These are phyloP conservation scores for Kwoniella mangroviensis DNA, from an alignment of 768 basidiomycete species.

Conservation along the genomic window DNA sequence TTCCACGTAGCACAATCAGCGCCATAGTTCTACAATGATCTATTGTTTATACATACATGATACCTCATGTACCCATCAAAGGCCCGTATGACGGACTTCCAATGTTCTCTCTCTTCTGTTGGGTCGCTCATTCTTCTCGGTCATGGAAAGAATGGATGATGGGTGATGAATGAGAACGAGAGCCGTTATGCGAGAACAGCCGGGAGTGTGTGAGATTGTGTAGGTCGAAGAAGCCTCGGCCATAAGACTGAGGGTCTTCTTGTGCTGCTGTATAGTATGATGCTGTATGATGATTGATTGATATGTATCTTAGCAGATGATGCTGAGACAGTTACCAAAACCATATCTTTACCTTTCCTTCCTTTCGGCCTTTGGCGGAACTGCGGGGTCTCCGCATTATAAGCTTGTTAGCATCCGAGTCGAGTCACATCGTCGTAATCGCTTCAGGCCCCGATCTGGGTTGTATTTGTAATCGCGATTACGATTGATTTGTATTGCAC, in stretches of 20 bases:
- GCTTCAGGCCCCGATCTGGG: no score
- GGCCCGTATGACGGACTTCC: conserved; percentile 73
- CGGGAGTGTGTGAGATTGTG: no score
- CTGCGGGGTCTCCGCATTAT: background rate
- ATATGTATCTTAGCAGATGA: no score
- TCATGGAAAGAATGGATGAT: background rate
- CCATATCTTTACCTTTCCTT: background rate
- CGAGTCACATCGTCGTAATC: no score
- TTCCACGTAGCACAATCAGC: background rate
- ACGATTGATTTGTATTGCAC: no score
- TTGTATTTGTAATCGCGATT: no score
- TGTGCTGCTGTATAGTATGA: background rate
- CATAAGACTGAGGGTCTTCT: no score
- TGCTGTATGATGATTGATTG: background rate
- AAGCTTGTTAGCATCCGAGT: background rate
- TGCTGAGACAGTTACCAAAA: background rate
- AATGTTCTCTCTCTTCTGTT: conserved; percentile 70
- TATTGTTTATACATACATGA: conserved; percentile 62
- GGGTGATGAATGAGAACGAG: no score
- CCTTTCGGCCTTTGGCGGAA: no score
- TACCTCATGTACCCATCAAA: conserved; percentile 77
- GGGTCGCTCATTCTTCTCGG: conserved; percentile 29
- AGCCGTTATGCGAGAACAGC: no score
- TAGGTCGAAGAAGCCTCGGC: no score
- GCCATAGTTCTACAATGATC: no score